A percentile compares a stretch with the other conserved stretches of the same genome.
phyloP scores from a whole-genome alignment of 176 grass and related monocot species.

The Triticum dicoccoides region DNA sequence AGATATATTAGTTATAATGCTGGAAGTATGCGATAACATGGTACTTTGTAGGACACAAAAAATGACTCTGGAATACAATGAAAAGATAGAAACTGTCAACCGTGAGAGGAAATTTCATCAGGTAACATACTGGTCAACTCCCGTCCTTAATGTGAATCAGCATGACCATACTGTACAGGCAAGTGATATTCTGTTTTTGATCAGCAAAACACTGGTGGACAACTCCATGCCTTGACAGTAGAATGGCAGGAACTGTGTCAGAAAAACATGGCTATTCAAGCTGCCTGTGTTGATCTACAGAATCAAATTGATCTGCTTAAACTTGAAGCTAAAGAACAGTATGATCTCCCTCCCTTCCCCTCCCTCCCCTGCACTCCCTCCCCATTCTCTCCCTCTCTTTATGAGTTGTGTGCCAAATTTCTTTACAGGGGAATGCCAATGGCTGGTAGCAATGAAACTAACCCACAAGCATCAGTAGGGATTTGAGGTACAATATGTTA shows the following conservation, averaged over 20 bases:
- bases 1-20: not conserved
- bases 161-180: not conserved
- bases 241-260: constrained; percentile 93
- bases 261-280: constrained; percentile 86
- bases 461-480: constrained; percentile 19
- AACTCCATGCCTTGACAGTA: constrained; percentile 65
- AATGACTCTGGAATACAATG: constrained; percentile 70
- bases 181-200: constrained; percentile 27
- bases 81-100: constrained; percentile 91
- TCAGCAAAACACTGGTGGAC: constrained; percentile 88
- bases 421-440: constrained; percentile 57
- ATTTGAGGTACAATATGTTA: constrained; percentile 38
- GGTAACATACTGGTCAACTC: constrained; percentile 33
- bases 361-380: not conserved
- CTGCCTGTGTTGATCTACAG: constrained; percentile 75
- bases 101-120: constrained; percentile 96
- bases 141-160: constrained; percentile 10
- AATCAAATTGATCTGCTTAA: constrained; percentile 70
- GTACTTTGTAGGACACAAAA: constrained; percentile 70
- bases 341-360: not conserved
- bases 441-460: constrained; percentile 41
- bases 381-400: not conserved
- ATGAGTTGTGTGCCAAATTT: not conserved
- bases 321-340: constrained; percentile 72
- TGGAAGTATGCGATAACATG: not conserved